Evolutionary conservation across 2,329 filamentous ascomycete species (phyloP).

Genomic region (Aaosphaeria pasadenensis): DNA sequence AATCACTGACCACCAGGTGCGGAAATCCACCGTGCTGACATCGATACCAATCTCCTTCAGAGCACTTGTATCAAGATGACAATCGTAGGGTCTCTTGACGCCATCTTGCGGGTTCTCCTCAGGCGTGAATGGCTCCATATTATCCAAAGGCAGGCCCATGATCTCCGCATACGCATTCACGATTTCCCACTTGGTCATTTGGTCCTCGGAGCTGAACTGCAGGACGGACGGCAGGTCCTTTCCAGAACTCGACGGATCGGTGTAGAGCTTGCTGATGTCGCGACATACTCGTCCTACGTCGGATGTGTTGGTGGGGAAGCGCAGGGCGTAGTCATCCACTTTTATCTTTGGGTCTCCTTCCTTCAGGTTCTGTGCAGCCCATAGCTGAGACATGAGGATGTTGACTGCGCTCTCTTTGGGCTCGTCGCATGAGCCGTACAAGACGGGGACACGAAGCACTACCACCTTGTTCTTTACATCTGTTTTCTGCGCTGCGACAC

Average conservation of each 20-base stretch:
- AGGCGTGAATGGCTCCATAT: slow-evolving; percentile 55
- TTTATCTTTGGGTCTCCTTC: slow-evolving; percentile 54
- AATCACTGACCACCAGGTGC: slow-evolving; percentile 66
- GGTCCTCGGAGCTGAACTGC: slow-evolving; percentile 85
- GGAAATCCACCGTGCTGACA: slow-evolving; percentile 71
- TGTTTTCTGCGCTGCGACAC: slow-evolving; percentile 43
- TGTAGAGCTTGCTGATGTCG: slow-evolving; percentile 69
- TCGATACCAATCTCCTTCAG: slow-evolving; percentile 72
- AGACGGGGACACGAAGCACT: slow-evolving; percentile 75
- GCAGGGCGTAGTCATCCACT: slow-evolving; percentile 83
- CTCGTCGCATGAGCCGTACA: slow-evolving; percentile 72
- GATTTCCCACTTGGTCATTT: slow-evolving; percentile 87
- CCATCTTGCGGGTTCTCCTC: slow-evolving; percentile 68
- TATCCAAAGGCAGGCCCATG: slow-evolving; percentile 68
- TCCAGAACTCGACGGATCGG: slow-evolving; percentile 29
- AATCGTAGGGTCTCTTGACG: slow-evolving; percentile 82
- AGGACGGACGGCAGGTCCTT: slow-evolving; percentile 65
- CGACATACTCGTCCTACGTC: slow-evolving; percentile 78
- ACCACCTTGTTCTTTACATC: slow-evolving; percentile 41
- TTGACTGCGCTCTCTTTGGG: slow-evolving; percentile 79
- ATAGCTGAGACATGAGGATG: slow-evolving; percentile 71
- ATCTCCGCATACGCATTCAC: slow-evolving; percentile 75
- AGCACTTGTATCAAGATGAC: slow-evolving; percentile 75
- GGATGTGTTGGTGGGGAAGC: slow-evolving; percentile 86
- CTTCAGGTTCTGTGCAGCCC: slow-evolving; percentile 64